Evolutionary conservation across 345 rosid species (phyloP).

Genomic region (Murraya koenigii): DNA sequence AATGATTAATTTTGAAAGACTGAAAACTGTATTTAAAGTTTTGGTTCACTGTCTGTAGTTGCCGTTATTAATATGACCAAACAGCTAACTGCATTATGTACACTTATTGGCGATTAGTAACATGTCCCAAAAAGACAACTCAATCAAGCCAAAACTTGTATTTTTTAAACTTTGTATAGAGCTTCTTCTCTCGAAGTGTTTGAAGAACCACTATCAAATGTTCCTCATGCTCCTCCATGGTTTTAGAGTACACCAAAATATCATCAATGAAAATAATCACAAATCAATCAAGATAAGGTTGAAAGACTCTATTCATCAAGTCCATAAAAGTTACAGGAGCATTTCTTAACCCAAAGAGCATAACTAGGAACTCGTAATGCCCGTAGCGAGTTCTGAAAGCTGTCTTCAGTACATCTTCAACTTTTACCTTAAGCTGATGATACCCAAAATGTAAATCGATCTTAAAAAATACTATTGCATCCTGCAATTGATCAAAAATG

Average conservation of each 20-base stretch:
- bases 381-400: background rate
- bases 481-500: background rate
- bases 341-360: background rate
- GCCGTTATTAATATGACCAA: no score
- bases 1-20: no score
- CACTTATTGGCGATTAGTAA: no score
- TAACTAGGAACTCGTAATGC: background rate
- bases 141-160: background rate
- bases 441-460: rapidly evolving
- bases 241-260: background rate
- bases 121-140: rapidly evolving
- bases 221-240: background rate
- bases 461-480: no score
- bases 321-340: background rate
- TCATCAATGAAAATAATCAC: background rate
- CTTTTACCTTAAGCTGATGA: background rate
- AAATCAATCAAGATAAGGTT: background rate
- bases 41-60: no score
- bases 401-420: background rate
- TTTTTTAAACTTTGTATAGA: background rate
- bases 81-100: no score
- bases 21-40: no score
- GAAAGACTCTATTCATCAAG: no score
- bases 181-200: no score
- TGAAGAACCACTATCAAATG: no score